These are phyloP conservation scores for Botryosphaeria dothidea DNA, from an alignment of 2,329 filamentous ascomycete species.

Conservation along the genomic window DNA sequence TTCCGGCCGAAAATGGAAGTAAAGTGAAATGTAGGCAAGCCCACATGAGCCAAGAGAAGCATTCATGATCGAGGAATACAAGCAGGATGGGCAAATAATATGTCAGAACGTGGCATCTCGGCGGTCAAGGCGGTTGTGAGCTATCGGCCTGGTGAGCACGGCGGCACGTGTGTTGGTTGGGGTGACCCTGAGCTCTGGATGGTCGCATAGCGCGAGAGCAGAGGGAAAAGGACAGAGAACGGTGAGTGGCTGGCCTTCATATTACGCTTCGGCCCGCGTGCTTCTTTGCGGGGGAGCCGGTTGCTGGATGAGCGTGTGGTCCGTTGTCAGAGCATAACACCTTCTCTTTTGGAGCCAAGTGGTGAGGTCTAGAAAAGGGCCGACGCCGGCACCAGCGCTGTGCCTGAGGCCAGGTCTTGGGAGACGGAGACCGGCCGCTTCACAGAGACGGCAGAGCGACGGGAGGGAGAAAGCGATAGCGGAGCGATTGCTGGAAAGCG, in stretches of 20 bases:
- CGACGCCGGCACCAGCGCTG: neutral
- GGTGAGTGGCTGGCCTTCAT: neutral
- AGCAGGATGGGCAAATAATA: neutral
- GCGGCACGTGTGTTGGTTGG: constrained; percentile 1
- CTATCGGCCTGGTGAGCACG: neutral
- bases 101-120: neutral
- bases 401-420: neutral
- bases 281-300: neutral
- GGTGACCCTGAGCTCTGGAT: neutral
- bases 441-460: neutral
- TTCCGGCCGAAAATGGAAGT: neutral
- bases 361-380: neutral
- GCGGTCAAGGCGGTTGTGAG: neutral
- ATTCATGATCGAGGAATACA: neutral
- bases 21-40: neutral
- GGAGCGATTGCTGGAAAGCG: neutral
- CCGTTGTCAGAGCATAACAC: neutral
- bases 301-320: neutral
- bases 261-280: constrained; percentile 18
- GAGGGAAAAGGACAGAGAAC: neutral
- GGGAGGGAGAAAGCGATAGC: neutral
- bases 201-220: constrained; percentile 6
- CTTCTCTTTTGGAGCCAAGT: constrained; percentile 13
- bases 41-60: constrained; percentile 3
- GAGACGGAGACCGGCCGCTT: neutral